Evolutionary conservation across 2,329 filamentous ascomycete genomes (phyloP), one percentile per base, ranked within the genome.

Genomic region (Aspergillus terreus): DNA sequence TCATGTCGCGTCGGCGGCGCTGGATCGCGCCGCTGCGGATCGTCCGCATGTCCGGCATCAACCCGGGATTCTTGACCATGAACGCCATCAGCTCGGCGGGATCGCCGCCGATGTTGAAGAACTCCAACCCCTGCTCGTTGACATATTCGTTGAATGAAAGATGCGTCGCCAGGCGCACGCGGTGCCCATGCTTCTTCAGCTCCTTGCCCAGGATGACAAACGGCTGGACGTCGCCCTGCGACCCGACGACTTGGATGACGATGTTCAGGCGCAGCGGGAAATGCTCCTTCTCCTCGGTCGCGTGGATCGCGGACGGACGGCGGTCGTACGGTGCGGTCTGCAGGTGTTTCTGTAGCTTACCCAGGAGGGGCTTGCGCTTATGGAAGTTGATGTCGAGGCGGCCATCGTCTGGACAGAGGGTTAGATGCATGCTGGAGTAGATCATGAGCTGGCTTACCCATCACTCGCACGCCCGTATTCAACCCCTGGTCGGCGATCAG

Each of bases 41-140:
- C 1, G 87, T 85, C 45, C 92, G 86, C 52, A 92, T 82, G 0
- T 87, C 87, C 1, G 90, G 90, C 85, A 95, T 90, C 30, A 95
- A 75, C 0, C 90, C 88, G 0, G 90, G 89, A 59, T 94, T 88
- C 70, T 92, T 92, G 43, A 94, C 90, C 90, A 95, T 95, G 63
- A 92, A 95, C 3, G 90, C 88, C 87, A 90, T 91, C 41, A 90
- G 75, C 62, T 88, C 82, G 1, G 84, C 80, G 1, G 87, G 87
- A 64, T 91, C 86, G 2, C 87, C 87, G n/a, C 87, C 86, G 47
- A 90, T 87, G 55, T 74, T 81, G 68, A 87, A 90, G 68, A 90
- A 92, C 61, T 91, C 88, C 12, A 92, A 77, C 0, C 79, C 85
- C 64, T 85, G 84, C 47, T 87, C 82, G 53, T 84, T 79, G 3